Evolutionary conservation across 768 basidiomycete genomes (phyloP).

Genomic region (Leucocoprinus sp.): DNA sequence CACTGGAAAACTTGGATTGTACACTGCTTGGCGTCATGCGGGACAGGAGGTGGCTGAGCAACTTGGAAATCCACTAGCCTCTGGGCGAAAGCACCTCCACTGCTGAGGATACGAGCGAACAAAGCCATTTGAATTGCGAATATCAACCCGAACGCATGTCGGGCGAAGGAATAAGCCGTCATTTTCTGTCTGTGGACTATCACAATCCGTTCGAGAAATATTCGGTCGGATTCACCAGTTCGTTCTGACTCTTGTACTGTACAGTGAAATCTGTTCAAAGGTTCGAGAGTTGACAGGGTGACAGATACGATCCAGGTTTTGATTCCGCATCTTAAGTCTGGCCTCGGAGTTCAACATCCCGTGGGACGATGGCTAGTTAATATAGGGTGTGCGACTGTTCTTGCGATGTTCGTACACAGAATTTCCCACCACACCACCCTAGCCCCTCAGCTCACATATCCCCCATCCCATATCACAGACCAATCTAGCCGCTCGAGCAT

Average conservation of each 20-base stretch:
- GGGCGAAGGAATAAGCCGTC: neutral
- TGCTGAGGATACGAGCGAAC: neutral
- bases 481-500: no score
- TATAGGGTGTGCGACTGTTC: no score
- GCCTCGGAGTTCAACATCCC: no score
- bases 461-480: no score
- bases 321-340: no score
- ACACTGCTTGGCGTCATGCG: conserved; percentile 50
- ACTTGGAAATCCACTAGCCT: conserved; percentile 63
- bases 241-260: neutral
- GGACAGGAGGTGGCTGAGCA: conserved; percentile 64
- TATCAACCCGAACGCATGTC: neutral
- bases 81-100: conserved; percentile 24
- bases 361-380: no score
- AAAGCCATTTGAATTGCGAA: neutral
- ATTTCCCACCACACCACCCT: no score
- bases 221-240: neutral
- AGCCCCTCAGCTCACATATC: no score
- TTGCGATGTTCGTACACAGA: no score
- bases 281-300: no score
- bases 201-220: neutral
- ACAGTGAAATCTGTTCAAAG: no score
- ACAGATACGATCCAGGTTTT: no score
- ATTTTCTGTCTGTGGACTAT: neutral
- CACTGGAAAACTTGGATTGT: conserved; percentile 59